These are phyloP conservation scores for Paramyrothecium roridum DNA, from an alignment of 2,329 filamentous ascomycete genomes.

Conservation along the genomic window DNA sequence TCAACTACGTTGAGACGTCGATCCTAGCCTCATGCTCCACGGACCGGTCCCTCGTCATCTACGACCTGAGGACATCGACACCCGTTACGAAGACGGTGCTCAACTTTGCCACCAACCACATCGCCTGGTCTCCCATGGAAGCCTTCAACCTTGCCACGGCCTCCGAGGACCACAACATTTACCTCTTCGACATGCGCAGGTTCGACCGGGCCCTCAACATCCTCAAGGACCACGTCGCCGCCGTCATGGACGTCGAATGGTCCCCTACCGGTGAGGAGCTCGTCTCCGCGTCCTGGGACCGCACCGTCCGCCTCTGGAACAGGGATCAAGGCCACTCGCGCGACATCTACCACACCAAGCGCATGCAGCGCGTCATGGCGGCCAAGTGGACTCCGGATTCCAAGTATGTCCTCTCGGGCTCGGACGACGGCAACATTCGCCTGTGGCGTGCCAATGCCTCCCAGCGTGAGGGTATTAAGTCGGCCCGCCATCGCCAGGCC, in stretches of 20 bases:
- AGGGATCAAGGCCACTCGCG: conserved; percentile 77
- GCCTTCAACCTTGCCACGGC: conserved; percentile 92
- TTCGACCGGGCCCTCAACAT: conserved; percentile 86
- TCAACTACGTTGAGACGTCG: conserved; percentile 93
- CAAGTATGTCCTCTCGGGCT: conserved; percentile 85
- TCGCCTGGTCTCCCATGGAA: conserved; percentile 96
- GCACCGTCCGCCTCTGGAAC: conserved; percentile 83
- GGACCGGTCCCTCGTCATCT: conserved; percentile 84
- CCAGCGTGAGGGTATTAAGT: conserved; percentile 79
- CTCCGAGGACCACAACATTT: conserved; percentile 88
- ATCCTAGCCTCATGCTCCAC: conserved; percentile 81
- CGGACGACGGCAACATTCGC: conserved; percentile 84
- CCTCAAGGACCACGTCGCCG: conserved; percentile 81
- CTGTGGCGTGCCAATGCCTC: conserved; percentile 90
- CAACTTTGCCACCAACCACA: conserved; percentile 76
- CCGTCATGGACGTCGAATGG: conserved; percentile 96
- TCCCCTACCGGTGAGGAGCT: conserved; percentile 92
- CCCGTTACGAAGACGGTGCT: conserved; percentile 80
- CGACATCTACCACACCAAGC: conserved; percentile 95
- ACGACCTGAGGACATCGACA: conserved; percentile 84
- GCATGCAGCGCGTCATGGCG: conserved; percentile 93
- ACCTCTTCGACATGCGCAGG: conserved; percentile 90
- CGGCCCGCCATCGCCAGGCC: conserved; percentile 77
- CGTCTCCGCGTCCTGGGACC: conserved; percentile 81
- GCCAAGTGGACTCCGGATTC: conserved; percentile 83